phyloP scores from a whole-genome alignment of 306 rosid genomes.

The Vigna hirtella region DNA sequence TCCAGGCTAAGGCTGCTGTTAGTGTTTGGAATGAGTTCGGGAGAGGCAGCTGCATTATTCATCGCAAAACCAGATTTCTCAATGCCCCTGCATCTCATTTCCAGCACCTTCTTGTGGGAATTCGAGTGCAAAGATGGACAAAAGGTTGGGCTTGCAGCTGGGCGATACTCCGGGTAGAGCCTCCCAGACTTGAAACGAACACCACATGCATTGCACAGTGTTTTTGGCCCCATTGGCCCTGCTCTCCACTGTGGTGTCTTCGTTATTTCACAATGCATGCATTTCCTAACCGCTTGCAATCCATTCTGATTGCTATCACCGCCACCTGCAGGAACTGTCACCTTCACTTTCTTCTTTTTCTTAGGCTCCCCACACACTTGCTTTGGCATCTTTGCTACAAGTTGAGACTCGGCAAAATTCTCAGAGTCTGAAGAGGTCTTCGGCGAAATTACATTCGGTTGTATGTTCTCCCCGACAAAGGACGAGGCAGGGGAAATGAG shows the following conservation, averaged over 20 bases:
- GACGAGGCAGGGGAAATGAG: slow-evolving; percentile 91
- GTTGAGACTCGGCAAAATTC: slow-evolving; percentile 78
- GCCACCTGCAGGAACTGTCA: slow-evolving; percentile 53
- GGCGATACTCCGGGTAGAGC: slow-evolving; percentile 94
- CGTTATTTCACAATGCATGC: slow-evolving; percentile 95
- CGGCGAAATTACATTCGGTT: slow-evolving; percentile 49
- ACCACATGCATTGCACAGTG: slow-evolving; percentile 96
- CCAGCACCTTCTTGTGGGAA: slow-evolving; percentile 93
- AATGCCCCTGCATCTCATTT: slow-evolving; percentile 72
- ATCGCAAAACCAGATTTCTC: slow-evolving; percentile 36
- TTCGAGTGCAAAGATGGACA: slow-evolving; percentile 86
- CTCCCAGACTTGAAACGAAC: slow-evolving; percentile 93
- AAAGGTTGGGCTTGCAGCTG: slow-evolving; percentile 96
- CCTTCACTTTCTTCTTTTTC: slow-evolving; percentile 65
- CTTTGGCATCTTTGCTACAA: slow-evolving; percentile 48
- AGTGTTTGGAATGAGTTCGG: slow-evolving; percentile 88
- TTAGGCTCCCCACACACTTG: slow-evolving; percentile 48
- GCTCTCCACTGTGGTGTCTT: slow-evolving; percentile 99
- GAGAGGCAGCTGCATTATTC: slow-evolving; percentile 46
- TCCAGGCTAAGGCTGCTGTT: slow-evolving; percentile 75
- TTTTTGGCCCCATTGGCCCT: slow-evolving; percentile 97
- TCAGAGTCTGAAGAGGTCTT: slow-evolving; percentile 65
- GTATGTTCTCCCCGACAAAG: slow-evolving; percentile 62
- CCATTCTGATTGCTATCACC: slow-evolving; percentile 57
- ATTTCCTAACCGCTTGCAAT: slow-evolving; percentile 74